These are phyloP conservation scores for Ophiostoma quercus DNA, from an alignment of 2,329 filamentous ascomycete genomes.

Conservation along the genomic window DNA sequence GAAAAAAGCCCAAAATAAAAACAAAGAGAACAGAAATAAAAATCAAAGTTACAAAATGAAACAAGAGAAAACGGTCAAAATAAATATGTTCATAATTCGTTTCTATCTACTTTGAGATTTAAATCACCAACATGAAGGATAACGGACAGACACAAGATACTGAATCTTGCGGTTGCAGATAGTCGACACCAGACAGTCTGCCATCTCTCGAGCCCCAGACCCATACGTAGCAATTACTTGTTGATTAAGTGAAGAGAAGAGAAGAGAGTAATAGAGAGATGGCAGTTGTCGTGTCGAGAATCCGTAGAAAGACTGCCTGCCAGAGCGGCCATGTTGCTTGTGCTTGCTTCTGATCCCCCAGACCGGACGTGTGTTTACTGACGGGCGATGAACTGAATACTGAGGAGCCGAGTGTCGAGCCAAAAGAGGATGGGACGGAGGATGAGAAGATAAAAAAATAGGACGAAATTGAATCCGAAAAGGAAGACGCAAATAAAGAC, in stretches of 20 bases:
- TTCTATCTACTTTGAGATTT: constrained; percentile 2
- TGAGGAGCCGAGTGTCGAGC: background rate
- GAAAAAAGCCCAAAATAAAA: too few relatives aligned
- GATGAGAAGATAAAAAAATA: background rate
- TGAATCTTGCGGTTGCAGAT: background rate
- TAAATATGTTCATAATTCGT: background rate
- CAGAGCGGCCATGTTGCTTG: background rate
- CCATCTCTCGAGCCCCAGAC: background rate
- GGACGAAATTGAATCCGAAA: background rate
- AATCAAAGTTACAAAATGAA: too few relatives aligned
- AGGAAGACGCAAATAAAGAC: background rate
- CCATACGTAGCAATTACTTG: background rate
- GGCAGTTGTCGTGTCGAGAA: background rate
- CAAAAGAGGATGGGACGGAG: background rate
- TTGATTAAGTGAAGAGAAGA: background rate
- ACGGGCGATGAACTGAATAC: background rate
- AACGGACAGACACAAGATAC: background rate
- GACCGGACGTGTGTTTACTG: constrained; percentile 5
- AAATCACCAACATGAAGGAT: background rate
- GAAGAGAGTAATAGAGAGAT: background rate
- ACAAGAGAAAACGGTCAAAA: too few relatives aligned
- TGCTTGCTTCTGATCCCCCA: background rate
- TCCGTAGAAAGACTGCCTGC: background rate
- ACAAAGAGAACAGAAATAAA: too few relatives aligned
- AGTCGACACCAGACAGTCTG: background rate